Base-by-base conservation (phyloP, 2,329 filamentous ascomycete genomes). In the Teratosphaeria viscida region DNA sequence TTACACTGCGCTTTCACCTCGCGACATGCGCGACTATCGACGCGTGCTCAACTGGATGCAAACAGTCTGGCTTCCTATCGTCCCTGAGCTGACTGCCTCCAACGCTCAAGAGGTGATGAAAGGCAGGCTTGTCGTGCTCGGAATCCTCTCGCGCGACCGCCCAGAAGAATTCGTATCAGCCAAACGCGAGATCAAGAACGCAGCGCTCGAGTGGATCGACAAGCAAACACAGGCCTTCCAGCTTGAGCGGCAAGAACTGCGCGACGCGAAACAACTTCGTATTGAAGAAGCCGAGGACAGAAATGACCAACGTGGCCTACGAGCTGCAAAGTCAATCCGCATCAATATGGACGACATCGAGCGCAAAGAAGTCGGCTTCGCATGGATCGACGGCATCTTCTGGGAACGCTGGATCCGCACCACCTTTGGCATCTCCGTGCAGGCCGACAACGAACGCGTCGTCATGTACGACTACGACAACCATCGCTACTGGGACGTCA, bases 391-490 rank as follows among this genome's bases (percentile, higher is more conserved):
- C 72, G 91, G 92, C 56, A 84, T 90, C 7, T 97, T 97, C 74
- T 99, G 94, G 94, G 92, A 97, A 75, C 84, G 92, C 63, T 99
- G 94, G 94, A 85, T 99, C 64, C 83, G 88, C 66, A 92, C 87
- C n/a, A 96, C 92, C 0, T 99, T 95, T 70, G 92, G 92, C 58
- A 88, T 97, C 66, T 89, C 95, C 67, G 86, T 94, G 35, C 80
- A 79, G 62, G 86, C 83, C 70, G 86, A 94, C 63, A 92, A 92
- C 55, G 94, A 97, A 74, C 85, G 90, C 63, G 89, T 99, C 59
- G 88, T 99, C 61, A 94, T 99, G 76, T 96, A 96, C 66, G 94
- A 99, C 68, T 90, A 97, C 79, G 91, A 95, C 74, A 91, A 90
- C 77, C 91, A 89, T 67, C 86, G 88, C 64, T 99, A 95, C 78